Evolutionary conservation across 306 rosid genomes (phyloP), one percentile per base, ranked within the genome.

Genomic region (Hylodesmum podocarpum): DNA sequence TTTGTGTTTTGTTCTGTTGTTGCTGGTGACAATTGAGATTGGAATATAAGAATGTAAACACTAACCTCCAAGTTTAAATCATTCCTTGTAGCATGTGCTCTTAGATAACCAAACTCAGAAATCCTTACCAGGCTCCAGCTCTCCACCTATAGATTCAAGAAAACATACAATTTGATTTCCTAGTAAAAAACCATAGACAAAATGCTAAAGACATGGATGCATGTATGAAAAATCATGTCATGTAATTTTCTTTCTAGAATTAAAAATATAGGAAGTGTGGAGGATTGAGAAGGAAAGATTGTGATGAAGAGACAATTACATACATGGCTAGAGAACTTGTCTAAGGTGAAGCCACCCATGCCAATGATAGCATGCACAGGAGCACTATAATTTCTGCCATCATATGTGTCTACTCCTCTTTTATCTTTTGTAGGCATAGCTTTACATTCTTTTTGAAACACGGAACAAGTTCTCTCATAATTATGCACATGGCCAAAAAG

Each of bases 401-500:
- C 89, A 47, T 94, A 94, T 37, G 86, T 85, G 67, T 91, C 97
- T 7, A 90, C 70, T 47, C 93, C 96, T 13, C 58, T 80, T 78
- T 37, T 37, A 78, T 86, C 89, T 75, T 90, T 91, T 9, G 1
- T 63, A 41, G 98, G 96, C 86, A 88, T 55, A 64, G 85, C 91
- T 51, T 68, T 86, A 74, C 98, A 93, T 43, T 50, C 0, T 4
- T 19, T 68, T 66, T 70, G 69, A 65, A 80, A 87, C 8, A 93
- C 40, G 0, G 90, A 61, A 79, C 98, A 93, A 21, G 96, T 89
- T 78, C 98, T 84, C 78, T 93, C 98, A 65, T 91, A 93, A 59
- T 88, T 91, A 75, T 93, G 98, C 44, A 91, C 95, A 68, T 93
- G 98, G 4, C 97, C 98, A 47, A 89, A 89, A 5, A 93, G 85